Conservation (phyloP, 257 asterid genomes). For the Solanum appendiculatum region DNA sequence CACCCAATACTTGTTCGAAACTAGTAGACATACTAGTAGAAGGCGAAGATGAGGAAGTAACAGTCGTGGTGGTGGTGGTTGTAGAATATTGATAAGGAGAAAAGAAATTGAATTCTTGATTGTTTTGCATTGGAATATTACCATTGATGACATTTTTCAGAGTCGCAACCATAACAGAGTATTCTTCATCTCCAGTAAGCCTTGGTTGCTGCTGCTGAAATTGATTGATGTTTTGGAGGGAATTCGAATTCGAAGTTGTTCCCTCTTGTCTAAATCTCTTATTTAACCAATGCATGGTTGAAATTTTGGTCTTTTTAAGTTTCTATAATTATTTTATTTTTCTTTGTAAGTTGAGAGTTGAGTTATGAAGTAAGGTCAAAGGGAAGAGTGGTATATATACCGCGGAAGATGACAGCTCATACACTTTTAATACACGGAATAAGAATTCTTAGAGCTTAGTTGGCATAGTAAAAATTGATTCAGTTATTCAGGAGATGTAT, state of each 20-base stretch:
- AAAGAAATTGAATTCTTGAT: not conserved
- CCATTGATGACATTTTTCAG: slow-evolving; percentile 49
- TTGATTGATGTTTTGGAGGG: not conserved
- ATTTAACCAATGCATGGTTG: slow-evolving; percentile 46
- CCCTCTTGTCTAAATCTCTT: slow-evolving; percentile 26
- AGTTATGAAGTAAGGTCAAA: slow-evolving; percentile 17
- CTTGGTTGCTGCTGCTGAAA: not conserved
- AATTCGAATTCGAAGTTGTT: not conserved
- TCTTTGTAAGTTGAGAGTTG: not conserved
- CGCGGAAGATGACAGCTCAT: slow-evolving; percentile 22
- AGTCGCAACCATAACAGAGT: slow-evolving; percentile 59
- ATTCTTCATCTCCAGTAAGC: slow-evolving; percentile 44
- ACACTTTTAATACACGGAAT: slow-evolving; percentile 45
- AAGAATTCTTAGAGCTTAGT: not conserved
- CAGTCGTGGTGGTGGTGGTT: not conserved
- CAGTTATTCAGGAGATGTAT: not conserved
- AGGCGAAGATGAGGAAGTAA: not conserved
- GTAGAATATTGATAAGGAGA: not conserved
- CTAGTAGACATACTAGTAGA: not conserved
- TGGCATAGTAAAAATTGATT: not conserved
- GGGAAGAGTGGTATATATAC: slow-evolving; percentile 12
- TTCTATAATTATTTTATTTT: not conserved
- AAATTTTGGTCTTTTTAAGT: not conserved
- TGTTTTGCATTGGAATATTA: not conserved
- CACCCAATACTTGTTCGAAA: slow-evolving; percentile 16